Conservation (phyloP, 2,329 filamentous ascomycete genomes). For the Westerdykella sp. region DNA sequence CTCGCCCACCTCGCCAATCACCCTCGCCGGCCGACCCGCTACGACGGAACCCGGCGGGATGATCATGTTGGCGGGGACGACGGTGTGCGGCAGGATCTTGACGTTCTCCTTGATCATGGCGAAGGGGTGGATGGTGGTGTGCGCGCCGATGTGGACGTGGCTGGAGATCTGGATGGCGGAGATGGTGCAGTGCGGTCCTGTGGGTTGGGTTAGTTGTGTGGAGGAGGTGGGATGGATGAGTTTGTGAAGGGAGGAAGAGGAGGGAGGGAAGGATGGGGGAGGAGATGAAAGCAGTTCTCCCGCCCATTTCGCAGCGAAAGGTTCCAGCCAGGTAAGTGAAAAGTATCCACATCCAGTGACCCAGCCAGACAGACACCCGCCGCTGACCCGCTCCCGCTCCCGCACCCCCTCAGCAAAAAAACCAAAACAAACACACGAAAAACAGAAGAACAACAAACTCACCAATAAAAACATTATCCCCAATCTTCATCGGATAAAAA, state of each 20-base stretch:
- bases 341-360: too few species aligned
- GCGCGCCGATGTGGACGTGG: constrained; percentile 77
- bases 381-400: too few species aligned
- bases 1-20: constrained; percentile 46
- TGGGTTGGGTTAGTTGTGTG: neutral
- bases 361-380: too few species aligned
- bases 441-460: constrained; percentile 43
- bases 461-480: constrained; percentile 90
- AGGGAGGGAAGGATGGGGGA: neutral
- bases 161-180: constrained; percentile 78
- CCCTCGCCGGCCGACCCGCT: constrained; percentile 49
- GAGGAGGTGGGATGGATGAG: neutral
- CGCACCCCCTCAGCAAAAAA: too few species aligned
- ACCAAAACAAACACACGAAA: too few species aligned
- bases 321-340: too few species aligned
- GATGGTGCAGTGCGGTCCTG: constrained; percentile 55
- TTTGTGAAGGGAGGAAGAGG: neutral
- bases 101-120: constrained; percentile 92
- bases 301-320: too few species aligned
- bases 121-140: constrained; percentile 75
- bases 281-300: neutral
- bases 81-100: constrained; percentile 73
- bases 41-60: constrained; percentile 89
- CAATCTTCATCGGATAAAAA: constrained; percentile 85
- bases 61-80: constrained; percentile 83